These are phyloP conservation scores for Decorospora gaudefroyi DNA, from an alignment of 2,329 filamentous ascomycete genomes.

Conservation along the genomic window DNA sequence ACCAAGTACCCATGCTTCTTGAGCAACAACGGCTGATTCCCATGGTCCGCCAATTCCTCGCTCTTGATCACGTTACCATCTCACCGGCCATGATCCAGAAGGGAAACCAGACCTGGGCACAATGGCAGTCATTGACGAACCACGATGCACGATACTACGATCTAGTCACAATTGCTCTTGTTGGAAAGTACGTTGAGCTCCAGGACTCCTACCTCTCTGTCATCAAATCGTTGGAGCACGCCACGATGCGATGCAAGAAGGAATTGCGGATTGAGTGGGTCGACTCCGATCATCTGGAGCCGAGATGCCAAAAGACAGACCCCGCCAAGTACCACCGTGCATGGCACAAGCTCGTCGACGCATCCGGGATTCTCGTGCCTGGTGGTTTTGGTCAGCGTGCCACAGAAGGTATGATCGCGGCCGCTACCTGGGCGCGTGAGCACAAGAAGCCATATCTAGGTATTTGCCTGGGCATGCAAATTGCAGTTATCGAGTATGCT, in stretches of 20 bases:
- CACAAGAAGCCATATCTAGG: constrained; percentile 82
- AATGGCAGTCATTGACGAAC: constrained; percentile 75
- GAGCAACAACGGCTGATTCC: constrained; percentile 76
- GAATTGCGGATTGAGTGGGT: constrained; percentile 84
- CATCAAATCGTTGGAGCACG: constrained; percentile 85
- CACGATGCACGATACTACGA: constrained; percentile 69
- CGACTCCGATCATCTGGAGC: constrained; percentile 82
- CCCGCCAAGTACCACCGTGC: constrained; percentile 81
- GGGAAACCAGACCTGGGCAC: constrained; percentile 72
- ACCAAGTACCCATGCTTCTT: constrained; percentile 92
- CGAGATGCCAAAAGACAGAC: constrained; percentile 61
- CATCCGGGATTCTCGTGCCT: constrained; percentile 69
- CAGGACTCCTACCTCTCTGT: constrained; percentile 86
- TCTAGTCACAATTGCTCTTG: constrained; percentile 77
- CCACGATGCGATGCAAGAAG: constrained; percentile 80
- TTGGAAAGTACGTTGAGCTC: constrained; percentile 87
- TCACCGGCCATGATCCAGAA: constrained; percentile 61
- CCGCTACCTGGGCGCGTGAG: constrained; percentile 83
- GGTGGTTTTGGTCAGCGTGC: constrained; percentile 83
- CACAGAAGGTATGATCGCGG: constrained; percentile 86
- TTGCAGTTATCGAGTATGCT: constrained; percentile 88
- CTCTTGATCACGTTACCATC: constrained; percentile 63
- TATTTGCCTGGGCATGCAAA: constrained; percentile 90
- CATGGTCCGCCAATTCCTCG: constrained; percentile 67
- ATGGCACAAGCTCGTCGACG: constrained; percentile 78